Conservation (phyloP, 106 monocot species). For the Allium fistulosum region DNA sequence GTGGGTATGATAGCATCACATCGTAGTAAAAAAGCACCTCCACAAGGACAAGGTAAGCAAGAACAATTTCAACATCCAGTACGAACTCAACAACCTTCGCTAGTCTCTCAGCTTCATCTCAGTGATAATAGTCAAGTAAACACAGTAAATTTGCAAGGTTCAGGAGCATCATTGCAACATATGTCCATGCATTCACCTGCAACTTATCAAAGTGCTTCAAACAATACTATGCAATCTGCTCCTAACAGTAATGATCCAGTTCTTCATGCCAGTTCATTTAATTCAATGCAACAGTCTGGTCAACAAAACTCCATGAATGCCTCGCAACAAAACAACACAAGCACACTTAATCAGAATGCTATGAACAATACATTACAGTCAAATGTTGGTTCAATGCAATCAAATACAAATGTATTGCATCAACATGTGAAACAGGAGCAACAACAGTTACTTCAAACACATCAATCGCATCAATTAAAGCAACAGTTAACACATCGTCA, state of each 20-base stretch:
- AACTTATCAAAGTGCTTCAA: constrained; percentile 4
- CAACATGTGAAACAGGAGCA: constrained; percentile 51
- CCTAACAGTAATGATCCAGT: constrained; percentile 24
- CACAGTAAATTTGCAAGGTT: constrained; percentile 43
- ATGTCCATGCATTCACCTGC: constrained; percentile 38
- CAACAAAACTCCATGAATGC: constrained; percentile 47
- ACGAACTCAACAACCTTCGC: constrained; percentile 40
- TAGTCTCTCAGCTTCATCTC: constrained; percentile 48
- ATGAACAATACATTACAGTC: constrained; percentile 26
- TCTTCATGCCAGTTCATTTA: constrained; percentile 31
- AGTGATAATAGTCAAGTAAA: constrained; percentile 58
- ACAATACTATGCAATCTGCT: constrained; percentile 14
- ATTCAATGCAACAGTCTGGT: constrained; percentile 49
- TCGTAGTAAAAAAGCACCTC: constrained; percentile 13
- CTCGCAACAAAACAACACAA: constrained; percentile 33
- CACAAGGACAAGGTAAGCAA: constrained; percentile 31
- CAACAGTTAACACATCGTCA: constrained; percentile 31
- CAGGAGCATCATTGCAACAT: constrained; percentile 35
- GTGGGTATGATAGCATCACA: constrained; percentile 27
- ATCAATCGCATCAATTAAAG: constrained; percentile 43
- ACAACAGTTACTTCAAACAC: constrained; percentile 34
- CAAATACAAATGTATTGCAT: constrained; percentile 36
- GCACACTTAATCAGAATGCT: constrained; percentile 32
- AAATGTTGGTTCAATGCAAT: constrained; percentile 32
- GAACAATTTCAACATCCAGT: constrained; percentile 52